Percentiles rank a stretch among this genome's conserved stretches.
Evolutionary conservation across 495 filamentous ascomycete species (phyloP).

Genomic region (Trichoderma parareesei): DNA sequence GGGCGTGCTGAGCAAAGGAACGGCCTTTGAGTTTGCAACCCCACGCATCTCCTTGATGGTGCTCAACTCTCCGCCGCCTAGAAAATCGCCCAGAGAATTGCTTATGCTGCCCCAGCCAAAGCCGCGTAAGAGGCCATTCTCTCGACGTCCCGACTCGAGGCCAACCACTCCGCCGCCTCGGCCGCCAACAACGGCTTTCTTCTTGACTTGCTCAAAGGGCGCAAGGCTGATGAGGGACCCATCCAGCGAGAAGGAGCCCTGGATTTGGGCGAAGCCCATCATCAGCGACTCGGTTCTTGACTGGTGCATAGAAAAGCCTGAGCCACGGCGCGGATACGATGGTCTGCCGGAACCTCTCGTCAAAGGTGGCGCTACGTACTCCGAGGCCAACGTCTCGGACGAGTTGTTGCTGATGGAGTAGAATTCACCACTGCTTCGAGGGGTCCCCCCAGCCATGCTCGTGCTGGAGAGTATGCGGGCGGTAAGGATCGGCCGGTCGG

Average conservation of each 20-base stretch:
- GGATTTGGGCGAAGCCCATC: conserved; percentile 97
- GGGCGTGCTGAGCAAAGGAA: conserved; percentile 88
- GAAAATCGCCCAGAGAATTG: conserved; percentile 76
- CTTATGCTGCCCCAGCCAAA: conserved; percentile 87
- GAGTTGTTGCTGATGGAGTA: conserved; percentile 92
- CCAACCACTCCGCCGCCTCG: conserved; percentile 79
- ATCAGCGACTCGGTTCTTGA: conserved; percentile 64
- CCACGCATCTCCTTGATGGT: conserved; percentile 92
- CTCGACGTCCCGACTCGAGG: conserved; percentile 61
- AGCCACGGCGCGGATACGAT: conserved; percentile 54
- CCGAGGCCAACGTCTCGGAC: conserved; percentile 83
- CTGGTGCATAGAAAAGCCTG: conserved; percentile 44
- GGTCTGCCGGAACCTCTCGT: conserved; percentile 34
- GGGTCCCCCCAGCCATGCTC: conserved; percentile 55
- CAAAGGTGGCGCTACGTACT: conserved; percentile 66
- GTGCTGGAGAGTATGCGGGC: conserved; percentile 66
- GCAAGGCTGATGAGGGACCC: conserved; percentile 83
- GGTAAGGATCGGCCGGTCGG: conserved; percentile 48
- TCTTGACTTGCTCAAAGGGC: conserved; percentile 90
- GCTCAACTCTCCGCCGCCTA: conserved; percentile 79
- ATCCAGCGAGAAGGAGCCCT: conserved; percentile 84
- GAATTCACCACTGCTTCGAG: conserved; percentile 87
- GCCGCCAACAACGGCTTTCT: conserved; percentile 82
- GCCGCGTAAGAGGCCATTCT: conserved; percentile 71
- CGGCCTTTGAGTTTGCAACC: conserved; percentile 64